Conservation (phyloP, 2,329 filamentous ascomycete genomes). For the Acrodontium crateriforme region DNA sequence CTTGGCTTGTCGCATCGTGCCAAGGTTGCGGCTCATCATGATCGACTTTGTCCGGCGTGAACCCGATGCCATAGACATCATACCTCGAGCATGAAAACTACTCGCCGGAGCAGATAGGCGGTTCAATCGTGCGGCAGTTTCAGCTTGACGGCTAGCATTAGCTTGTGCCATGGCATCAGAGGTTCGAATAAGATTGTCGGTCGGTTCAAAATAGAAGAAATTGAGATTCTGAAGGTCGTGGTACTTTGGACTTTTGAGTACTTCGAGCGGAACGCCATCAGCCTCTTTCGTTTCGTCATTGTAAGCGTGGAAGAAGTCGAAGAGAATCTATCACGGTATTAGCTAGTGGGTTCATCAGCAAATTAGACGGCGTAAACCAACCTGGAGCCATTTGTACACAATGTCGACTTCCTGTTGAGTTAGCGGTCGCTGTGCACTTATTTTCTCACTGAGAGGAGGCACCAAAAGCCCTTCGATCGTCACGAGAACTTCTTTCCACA, state of each 20-base stretch:
- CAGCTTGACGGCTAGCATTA: conserved; percentile 63
- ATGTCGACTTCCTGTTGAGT: conserved; percentile 82
- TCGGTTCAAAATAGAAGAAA: conserved; percentile 96
- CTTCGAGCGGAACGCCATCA: conserved; percentile 76
- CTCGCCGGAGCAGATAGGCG: conserved; percentile 54
- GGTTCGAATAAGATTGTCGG: conserved; percentile 82
- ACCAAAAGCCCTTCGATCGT: conserved; percentile 84
- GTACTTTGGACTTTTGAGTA: conserved; percentile 94
- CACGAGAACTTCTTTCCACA: conserved; percentile 95
- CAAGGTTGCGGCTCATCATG: conserved; percentile 86
- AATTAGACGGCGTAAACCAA: conserved; percentile 14
- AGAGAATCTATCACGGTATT: conserved; percentile 43
- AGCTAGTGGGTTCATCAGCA: not conserved
- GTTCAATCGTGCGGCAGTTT: conserved; percentile 35
- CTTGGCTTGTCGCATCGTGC: conserved; percentile 91
- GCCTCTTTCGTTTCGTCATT: conserved; percentile 74
- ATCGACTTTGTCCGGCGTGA: conserved; percentile 44
- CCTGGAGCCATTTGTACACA: conserved; percentile 83
- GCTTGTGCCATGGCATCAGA: conserved; percentile 91
- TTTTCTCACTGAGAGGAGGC: conserved; percentile 88
- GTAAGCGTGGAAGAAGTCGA: conserved; percentile 87
- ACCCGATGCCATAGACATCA: conserved; percentile 14
- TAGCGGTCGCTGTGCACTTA: conserved; percentile 69
- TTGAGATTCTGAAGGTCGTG: conserved; percentile 92
- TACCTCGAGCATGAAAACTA: conserved; percentile 16